A percentile compares a stretch with the other conserved stretches of the same genome.
Conservation (phyloP, 495 filamentous ascomycete genomes). For the Aspergillus diversus region DNA sequence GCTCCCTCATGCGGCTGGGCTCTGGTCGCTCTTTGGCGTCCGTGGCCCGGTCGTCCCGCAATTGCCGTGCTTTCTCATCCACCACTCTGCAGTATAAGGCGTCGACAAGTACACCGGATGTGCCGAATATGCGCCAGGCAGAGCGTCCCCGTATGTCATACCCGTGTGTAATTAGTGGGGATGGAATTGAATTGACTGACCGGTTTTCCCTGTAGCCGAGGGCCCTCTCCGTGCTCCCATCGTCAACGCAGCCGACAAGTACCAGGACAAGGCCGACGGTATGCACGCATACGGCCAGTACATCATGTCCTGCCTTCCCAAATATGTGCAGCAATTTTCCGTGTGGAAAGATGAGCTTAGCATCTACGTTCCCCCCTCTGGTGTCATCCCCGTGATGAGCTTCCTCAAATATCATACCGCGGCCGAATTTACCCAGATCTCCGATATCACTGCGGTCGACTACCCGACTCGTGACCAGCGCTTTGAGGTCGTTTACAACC, state of each 20-base stretch:
- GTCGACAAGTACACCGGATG: constrained; percentile 40
- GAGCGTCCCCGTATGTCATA: constrained; percentile 60
- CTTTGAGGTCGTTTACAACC: constrained; percentile 98
- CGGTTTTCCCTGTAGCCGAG: constrained; percentile 40
- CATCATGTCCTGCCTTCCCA: constrained; percentile 93
- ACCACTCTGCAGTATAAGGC: constrained; percentile 58
- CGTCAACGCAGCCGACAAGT: constrained; percentile 93
- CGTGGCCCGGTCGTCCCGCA: constrained; percentile 58
- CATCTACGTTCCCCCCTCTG: constrained; percentile 86
- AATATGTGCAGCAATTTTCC: constrained; percentile 98
- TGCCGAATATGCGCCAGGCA: constrained; percentile 70
- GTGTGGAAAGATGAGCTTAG: constrained; percentile 99
- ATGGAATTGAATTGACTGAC: constrained; percentile 24
- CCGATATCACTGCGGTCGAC: constrained; percentile 91
- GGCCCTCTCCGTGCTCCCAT: constrained; percentile 74
- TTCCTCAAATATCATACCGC: constrained; percentile 98
- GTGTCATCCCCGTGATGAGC: constrained; percentile 85
- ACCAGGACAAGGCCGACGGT: constrained; percentile 76
- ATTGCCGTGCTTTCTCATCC: constrained; percentile 58
- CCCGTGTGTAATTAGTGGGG: not conserved
- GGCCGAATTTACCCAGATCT: constrained; percentile 92
- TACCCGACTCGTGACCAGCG: constrained; percentile 92
- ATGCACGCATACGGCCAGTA: constrained; percentile 95
- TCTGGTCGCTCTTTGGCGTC: constrained; percentile 64
- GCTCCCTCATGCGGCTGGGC: constrained; percentile 69